These are phyloP conservation scores for Coemansia reversa DNA, from an alignment of 192 early-diverging fungal species.

Conservation along the genomic window DNA sequence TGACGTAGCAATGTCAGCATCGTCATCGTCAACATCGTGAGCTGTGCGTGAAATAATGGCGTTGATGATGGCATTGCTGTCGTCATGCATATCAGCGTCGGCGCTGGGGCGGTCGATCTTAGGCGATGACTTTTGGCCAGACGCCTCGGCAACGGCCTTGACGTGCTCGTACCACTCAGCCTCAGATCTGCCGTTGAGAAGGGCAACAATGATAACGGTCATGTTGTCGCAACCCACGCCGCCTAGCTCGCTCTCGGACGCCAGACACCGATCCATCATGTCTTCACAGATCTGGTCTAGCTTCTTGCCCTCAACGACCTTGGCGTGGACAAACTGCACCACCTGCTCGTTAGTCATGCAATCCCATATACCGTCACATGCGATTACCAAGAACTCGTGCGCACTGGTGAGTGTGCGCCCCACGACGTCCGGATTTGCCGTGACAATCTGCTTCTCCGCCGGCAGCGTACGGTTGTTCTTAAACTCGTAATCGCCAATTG, in stretches of 20 bases:
- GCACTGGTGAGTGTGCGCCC: slow-evolving; percentile 50
- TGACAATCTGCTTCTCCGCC: slow-evolving; percentile 91
- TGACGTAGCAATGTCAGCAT: slow-evolving; percentile 3
- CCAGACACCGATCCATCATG: slow-evolving; percentile 91
- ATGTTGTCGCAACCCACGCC: slow-evolving; percentile 99
- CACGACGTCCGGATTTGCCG: slow-evolving; percentile 83
- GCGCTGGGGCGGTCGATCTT: slow-evolving; percentile 30
- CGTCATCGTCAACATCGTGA: slow-evolving; percentile 22
- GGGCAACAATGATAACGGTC: slow-evolving; percentile 90
- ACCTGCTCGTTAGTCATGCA: slow-evolving; percentile 90
- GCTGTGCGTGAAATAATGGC: slow-evolving; percentile 31
- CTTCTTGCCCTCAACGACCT: slow-evolving; percentile 61
- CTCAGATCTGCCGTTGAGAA: slow-evolving; percentile 74
- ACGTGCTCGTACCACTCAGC: slow-evolving; percentile 72
- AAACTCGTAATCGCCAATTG: slow-evolving; percentile 99
- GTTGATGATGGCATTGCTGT: slow-evolving; percentile 32
- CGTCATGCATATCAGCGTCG: slow-evolving; percentile 24
- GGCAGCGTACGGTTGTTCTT: slow-evolving; percentile 80
- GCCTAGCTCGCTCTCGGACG: slow-evolving; percentile 80
- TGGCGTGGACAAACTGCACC: slow-evolving; percentile 77
- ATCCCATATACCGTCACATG: slow-evolving; percentile 99
- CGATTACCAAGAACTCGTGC: slow-evolving; percentile 90
- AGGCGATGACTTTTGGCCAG: slow-evolving; percentile 44
- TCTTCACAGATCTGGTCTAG: slow-evolving; percentile 77
- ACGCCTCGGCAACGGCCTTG: slow-evolving; percentile 48